These are phyloP conservation scores for Dioscorea cayenensis DNA, from an alignment of 116 monocot species.

Conservation along the genomic window DNA sequence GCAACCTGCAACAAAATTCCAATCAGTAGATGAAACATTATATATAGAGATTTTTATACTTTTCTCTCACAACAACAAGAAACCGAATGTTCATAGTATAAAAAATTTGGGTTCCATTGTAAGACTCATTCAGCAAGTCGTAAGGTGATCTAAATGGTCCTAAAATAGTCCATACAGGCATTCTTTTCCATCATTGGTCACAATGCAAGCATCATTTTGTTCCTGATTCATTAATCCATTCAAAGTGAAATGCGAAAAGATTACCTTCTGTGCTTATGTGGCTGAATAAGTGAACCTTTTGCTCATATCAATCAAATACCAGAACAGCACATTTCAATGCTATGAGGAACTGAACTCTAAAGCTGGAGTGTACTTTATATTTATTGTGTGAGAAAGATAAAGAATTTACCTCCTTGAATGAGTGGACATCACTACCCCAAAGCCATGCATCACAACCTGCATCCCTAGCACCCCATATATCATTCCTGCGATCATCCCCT, in stretches of 20 bases:
- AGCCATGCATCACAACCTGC: constrained; percentile 99
- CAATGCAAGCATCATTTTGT: no score
- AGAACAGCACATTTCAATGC: neutral
- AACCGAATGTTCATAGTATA: neutral
- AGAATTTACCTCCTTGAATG: constrained; percentile 81
- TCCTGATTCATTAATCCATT: no score
- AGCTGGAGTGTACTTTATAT: neutral
- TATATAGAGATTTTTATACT: neutral
- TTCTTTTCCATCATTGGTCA: no score
- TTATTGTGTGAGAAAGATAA: neutral
- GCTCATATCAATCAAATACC: no score
- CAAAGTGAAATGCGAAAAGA: no score
- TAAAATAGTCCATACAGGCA: no score
- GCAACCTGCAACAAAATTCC: constrained; percentile 49
- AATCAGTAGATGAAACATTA: neutral
- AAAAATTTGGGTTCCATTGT: no score
- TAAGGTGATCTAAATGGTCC: no score
- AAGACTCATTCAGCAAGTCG: no score
- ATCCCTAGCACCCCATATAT: constrained; percentile 94
- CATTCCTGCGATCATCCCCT: constrained; percentile 94
- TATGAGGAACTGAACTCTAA: neutral
- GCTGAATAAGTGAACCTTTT: no score
- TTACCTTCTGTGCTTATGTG: no score
- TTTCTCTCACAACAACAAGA: neutral
- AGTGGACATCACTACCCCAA: constrained; percentile 89